These are phyloP conservation scores for Saraca asoca DNA, from an alignment of 331 rosid genomes.

Conservation along the genomic window DNA sequence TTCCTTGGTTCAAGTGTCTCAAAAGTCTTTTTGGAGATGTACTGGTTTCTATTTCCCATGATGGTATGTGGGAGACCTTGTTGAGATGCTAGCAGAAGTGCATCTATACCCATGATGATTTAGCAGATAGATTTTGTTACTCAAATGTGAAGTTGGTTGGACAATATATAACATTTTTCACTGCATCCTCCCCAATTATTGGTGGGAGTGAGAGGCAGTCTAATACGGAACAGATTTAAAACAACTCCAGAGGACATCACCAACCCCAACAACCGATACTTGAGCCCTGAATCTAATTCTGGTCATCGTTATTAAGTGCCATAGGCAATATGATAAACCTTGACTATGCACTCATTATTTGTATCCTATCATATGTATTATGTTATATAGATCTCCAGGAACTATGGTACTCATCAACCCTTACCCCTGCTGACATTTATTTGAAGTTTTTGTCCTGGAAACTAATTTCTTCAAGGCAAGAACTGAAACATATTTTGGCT, in stretches of 20 bases:
- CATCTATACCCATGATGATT: too few relatives aligned
- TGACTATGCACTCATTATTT: background rate
- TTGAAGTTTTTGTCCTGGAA: background rate
- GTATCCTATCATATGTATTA: background rate
- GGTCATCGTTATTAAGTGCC: background rate
- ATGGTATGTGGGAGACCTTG: too few relatives aligned
- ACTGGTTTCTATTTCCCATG: too few relatives aligned
- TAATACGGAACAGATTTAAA: background rate
- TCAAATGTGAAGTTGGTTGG: background rate
- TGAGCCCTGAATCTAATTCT: background rate
- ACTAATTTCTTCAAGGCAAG: background rate
- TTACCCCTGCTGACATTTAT: too few relatives aligned
- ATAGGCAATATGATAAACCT: too few relatives aligned
- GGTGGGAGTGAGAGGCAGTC: background rate
- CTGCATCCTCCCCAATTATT: too few relatives aligned
- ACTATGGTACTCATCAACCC: background rate
- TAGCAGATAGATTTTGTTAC: background rate
- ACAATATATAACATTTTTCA: too few relatives aligned
- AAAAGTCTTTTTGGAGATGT: slow-evolving; percentile 1
- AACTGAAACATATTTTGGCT: too few relatives aligned
- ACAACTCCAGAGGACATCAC: background rate
- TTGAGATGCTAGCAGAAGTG: too few relatives aligned
- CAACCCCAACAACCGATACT: background rate
- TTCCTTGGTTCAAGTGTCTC: background rate
- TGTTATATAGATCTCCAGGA: background rate